Base-by-base conservation (phyloP, 805 yeast species). In the Myxozyma vanderwaltii region DNA sequence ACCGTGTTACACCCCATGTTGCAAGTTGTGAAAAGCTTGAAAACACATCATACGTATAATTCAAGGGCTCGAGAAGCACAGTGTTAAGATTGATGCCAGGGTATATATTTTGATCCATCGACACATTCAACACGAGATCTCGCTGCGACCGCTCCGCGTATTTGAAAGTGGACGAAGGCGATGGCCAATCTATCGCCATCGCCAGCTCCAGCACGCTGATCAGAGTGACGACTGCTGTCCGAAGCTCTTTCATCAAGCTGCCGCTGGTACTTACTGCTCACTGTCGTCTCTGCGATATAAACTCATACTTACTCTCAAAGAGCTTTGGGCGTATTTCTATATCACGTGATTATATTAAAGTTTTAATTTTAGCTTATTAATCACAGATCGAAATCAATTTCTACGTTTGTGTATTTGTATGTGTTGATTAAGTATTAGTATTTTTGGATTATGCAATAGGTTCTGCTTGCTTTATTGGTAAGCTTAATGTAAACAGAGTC, bases 81-180 rank as follows among this genome's bases (percentile, higher is more conserved):
- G 68, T 53, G 31, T 69, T 67, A 48, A 75, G 55, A 47, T 74
- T 70, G 26, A 75, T 38, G 1, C 79, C 79, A 1, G 76, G 66
- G n/a, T 62, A 58, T 3, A 69, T 66, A 3, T 58, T 52, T 55
- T 75, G 70, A 53, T 74, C 75, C 17, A 74, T 62, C 17, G 76
- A 70, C 17, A 64, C 71, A 36, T 67, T 66, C 46, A 64, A 64
- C 19, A 71, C 52, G 10, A 74, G 56, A 43, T 75, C 78, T 13
- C 79, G 69, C 56, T 75, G 74, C 7, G 74, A 60, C 29, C 58
- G 58, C 29, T 55, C 47, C 2, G 53, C 63, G 35, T 61, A 57
- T 15, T 17, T 35, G 17, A 31, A 45, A n/a, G 55, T 15, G 26
- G 2, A n/a, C 26, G 53, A n/a, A 19, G 41, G 10, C 15, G 29